Percentiles rank a stretch among this genome's conserved stretches.
Conservation (phyloP, 805 yeast species). For the Nakazawaea peltata region DNA sequence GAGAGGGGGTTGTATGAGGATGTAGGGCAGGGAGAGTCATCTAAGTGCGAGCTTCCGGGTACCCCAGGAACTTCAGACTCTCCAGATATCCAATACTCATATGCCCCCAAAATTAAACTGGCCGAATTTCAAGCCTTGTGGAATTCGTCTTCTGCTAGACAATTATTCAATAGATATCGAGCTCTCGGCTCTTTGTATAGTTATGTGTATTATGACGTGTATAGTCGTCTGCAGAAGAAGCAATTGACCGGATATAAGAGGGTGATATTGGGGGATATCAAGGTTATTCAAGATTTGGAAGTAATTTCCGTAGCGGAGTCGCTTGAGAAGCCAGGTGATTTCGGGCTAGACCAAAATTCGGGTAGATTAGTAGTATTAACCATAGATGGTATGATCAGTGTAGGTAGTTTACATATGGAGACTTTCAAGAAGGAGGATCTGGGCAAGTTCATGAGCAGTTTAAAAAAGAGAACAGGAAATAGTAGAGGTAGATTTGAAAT, state of each 20-base stretch:
- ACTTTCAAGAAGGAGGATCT: conserved; percentile 42
- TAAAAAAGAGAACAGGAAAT: conserved; percentile 39
- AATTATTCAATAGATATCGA: conserved; percentile 33
- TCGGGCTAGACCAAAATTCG: conserved; percentile 13
- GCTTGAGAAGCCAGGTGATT: conserved; percentile 19
- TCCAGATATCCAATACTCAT: too few species aligned
- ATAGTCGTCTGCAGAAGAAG: conserved; percentile 17
- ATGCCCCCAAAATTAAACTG: conserved; percentile 50
- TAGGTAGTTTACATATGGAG: conserved; percentile 41
- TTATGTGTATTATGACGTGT: conserved; percentile 24
- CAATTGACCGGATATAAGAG: conserved; percentile 20
- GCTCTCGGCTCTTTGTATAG: conserved; percentile 54
- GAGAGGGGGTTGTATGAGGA: conserved; percentile 19
- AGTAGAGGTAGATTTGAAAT: neutral
- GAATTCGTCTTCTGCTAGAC: conserved; percentile 26
- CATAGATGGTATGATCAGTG: conserved; percentile 31
- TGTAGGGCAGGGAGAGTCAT: too few species aligned
- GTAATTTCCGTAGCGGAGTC: too few species aligned
- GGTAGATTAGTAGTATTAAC: conserved; percentile 31
- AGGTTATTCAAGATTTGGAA: conserved; percentile 6
- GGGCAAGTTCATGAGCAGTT: conserved; percentile 29
- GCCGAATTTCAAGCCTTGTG: conserved; percentile 39
- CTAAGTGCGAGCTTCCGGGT: too few species aligned
- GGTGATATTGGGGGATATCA: conserved; percentile 38
- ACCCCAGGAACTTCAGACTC: too few species aligned